Percentiles rank a stretch among this genome's conserved stretches.
Conservation (phyloP, 2,329 filamentous ascomycete species). For the Colletotrichum lini region DNA sequence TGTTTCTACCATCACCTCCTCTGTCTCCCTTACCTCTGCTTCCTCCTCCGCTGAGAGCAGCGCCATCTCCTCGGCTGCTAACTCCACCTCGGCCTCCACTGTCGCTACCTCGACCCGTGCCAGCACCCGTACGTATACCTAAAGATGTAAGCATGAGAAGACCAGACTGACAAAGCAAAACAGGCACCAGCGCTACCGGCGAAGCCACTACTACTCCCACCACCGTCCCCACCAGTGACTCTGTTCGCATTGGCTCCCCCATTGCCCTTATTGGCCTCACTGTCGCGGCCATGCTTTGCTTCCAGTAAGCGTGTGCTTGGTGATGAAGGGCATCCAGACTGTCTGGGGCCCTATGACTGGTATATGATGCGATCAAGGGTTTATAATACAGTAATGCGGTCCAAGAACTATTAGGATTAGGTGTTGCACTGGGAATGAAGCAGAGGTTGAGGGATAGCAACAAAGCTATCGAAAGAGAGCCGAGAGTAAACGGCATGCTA, state of each 20-base stretch:
- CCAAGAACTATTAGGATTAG: conserved; percentile 35
- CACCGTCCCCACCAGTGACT: conserved; percentile 46
- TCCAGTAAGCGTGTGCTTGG: conserved; percentile 52
- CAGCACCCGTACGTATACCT: conserved; percentile 35
- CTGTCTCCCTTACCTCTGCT: conserved; percentile 30
- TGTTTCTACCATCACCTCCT: conserved; percentile 39
- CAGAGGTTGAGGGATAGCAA: conserved; percentile 25
- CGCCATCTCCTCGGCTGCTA: conserved; percentile 40
- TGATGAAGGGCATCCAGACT: conserved; percentile 1
- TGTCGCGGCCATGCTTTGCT: conserved; percentile 58
- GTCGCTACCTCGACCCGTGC: conserved; percentile 41
- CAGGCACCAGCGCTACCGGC: conserved; percentile 46
- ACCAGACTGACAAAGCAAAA: conserved; percentile 21
- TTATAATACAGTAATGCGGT: conserved; percentile 42
- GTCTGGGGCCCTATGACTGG: conserved; percentile 15
- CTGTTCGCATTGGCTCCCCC: conserved; percentile 53
- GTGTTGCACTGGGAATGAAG: conserved; percentile 35
- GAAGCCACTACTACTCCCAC: conserved; percentile 54
- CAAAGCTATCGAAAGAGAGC: conserved; percentile 9
- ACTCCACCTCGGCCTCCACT: conserved; percentile 34
- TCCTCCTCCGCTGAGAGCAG: conserved; percentile 36
- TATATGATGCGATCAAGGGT: conserved; percentile 40
- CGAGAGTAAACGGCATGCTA: conserved; percentile 15
- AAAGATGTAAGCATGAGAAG: background rate
- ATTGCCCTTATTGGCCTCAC: conserved; percentile 57